phyloP scores from a whole-genome alignment of 257 asterid genomes.

The Solanum etuberosum region DNA sequence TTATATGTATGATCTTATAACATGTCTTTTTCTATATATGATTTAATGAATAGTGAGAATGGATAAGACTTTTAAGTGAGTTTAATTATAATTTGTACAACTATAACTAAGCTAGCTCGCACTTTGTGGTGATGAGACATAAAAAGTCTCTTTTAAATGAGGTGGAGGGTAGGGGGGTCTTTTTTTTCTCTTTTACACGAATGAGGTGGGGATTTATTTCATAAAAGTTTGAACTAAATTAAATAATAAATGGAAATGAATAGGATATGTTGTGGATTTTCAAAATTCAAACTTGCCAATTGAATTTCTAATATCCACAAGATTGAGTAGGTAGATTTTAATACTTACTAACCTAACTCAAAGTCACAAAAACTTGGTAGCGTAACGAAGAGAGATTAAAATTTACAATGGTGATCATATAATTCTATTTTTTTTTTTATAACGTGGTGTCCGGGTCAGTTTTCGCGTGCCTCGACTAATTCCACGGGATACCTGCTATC shows the following conservation, averaged over 20 bases:
- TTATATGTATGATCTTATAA: background rate
- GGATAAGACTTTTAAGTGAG: background rate
- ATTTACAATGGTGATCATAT: background rate
- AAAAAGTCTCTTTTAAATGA: background rate
- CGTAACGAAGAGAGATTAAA: background rate
- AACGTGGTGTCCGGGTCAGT: no score
- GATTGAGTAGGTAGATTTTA: background rate
- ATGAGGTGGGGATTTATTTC: background rate
- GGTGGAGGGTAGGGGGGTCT: background rate
- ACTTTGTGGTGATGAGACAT: background rate
- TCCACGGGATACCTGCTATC: no score
- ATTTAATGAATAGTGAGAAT: background rate
- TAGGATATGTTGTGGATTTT: background rate
- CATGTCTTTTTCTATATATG: constrained; percentile 12
- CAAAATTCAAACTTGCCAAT: background rate
- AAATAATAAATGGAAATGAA: background rate
- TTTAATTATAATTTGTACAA: background rate
- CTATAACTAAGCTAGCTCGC: background rate
- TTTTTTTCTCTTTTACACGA: background rate
- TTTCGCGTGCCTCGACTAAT: no score
- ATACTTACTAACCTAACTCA: background rate
- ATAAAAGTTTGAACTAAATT: background rate
- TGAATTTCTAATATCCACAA: background rate
- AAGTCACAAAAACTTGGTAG: background rate
- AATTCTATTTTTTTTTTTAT: background rate